Evolutionary conservation across 257 asterid species (phyloP).

Genomic region (Paraleonurus japonicus): DNA sequence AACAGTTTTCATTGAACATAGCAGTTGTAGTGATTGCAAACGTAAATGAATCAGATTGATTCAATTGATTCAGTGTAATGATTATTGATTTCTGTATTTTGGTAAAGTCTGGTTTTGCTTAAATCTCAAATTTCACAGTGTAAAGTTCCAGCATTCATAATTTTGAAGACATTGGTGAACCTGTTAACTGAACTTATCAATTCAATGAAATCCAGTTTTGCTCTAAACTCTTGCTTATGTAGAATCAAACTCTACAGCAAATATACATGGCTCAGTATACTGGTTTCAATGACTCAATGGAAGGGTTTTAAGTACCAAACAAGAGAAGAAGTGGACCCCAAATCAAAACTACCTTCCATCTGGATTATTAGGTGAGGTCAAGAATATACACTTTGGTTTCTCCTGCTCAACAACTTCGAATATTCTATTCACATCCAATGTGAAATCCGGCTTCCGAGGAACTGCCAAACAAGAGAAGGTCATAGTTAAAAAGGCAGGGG

Average conservation of each 20-base stretch:
- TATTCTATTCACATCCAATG: slow-evolving; percentile 78
- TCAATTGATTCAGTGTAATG: neutral
- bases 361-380: slow-evolving; percentile 97
- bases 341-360: slow-evolving; percentile 78
- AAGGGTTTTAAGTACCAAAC: neutral
- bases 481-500: neutral
- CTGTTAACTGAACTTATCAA: neutral
- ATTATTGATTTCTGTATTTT: neutral
- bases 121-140: neutral
- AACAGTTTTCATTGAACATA: neutral
- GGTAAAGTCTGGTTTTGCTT: neutral
- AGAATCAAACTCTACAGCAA: neutral
- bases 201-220: neutral
- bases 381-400: slow-evolving; percentile 88
- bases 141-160: neutral
- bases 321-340: slow-evolving; percentile 15
- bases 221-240: neutral
- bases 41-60: neutral
- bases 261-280: neutral
- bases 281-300: neutral
- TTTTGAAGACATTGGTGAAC: neutral
- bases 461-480: slow-evolving; percentile 47
- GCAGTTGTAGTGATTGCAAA: neutral
- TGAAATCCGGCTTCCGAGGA: slow-evolving; percentile 77
- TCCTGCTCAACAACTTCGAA: slow-evolving; percentile 69